These are phyloP conservation scores for Torulaspora pretoriensis DNA, from an alignment of 1,139 yeast species.

Conservation along the genomic window DNA sequence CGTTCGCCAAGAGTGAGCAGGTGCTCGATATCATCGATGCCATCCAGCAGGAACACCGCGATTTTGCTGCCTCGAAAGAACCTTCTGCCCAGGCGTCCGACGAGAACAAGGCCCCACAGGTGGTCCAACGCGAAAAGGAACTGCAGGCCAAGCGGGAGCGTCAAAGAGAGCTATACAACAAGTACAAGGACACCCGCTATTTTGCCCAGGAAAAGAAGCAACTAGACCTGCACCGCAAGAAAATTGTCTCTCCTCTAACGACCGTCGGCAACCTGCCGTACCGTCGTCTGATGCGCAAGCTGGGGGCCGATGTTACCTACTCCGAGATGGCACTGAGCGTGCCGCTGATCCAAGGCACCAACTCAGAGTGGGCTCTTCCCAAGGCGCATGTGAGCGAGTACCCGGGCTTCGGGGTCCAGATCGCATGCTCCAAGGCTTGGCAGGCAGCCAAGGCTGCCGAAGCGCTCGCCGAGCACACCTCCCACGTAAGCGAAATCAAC, in stretches of 20 bases:
- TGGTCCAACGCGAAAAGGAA: slow-evolving; percentile 26
- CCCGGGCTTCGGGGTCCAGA: slow-evolving; percentile 91
- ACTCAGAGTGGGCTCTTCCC: slow-evolving; percentile 96
- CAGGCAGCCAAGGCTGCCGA: slow-evolving; percentile 91
- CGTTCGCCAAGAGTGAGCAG: slow-evolving; percentile 52
- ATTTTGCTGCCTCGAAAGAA: slow-evolving; percentile 18
- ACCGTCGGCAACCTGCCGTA: slow-evolving; percentile 97
- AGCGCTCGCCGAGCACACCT: slow-evolving; percentile 44
- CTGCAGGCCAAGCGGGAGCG: slow-evolving; percentile 37
- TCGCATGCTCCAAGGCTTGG: slow-evolving; percentile 90
- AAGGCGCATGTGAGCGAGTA: slow-evolving; percentile 79
- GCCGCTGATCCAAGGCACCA: slow-evolving; percentile 83
- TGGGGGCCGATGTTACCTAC: slow-evolving; percentile 92
- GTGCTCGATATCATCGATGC: slow-evolving; percentile 55
- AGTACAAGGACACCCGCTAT: slow-evolving; percentile 73
- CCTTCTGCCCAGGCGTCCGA: slow-evolving; percentile 16
- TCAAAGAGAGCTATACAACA: slow-evolving; percentile 40
- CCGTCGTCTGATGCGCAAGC: slow-evolving; percentile 83
- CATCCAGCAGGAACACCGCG: slow-evolving; percentile 40
- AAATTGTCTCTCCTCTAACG: slow-evolving; percentile 90
- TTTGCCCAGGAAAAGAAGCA: slow-evolving; percentile 76
- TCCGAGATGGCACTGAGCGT: slow-evolving; percentile 87
- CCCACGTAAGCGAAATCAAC: slow-evolving; percentile 66
- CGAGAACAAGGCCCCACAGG: slow-evolving; percentile 28
- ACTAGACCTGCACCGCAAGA: slow-evolving; percentile 63